A percentile compares a stretch with the other conserved stretches of the same genome.
These are phyloP conservation scores for Mucor circinelloides DNA, from an alignment of 371 early-diverging fungal genomes.

Conservation along the genomic window DNA sequence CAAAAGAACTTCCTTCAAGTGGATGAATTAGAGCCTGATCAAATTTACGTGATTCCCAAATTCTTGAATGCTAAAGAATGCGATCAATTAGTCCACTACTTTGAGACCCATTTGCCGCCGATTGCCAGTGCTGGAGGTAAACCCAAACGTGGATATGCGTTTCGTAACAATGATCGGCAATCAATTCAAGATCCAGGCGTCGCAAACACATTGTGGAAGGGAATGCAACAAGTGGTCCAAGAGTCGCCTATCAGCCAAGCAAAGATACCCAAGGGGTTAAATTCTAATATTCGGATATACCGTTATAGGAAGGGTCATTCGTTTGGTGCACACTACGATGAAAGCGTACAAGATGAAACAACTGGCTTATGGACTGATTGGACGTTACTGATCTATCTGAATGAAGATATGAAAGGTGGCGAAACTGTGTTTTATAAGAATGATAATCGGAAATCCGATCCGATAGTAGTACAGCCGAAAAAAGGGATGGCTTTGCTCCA, in stretches of 20 bases:
- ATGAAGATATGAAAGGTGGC: conserved; percentile 61
- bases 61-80: conserved; percentile 52
- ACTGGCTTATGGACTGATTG: conserved; percentile 57
- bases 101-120: conserved; percentile 44
- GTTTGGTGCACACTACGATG: conserved; percentile 81
- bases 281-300: conserved; percentile 75
- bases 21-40: conserved; percentile 42
- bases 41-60: conserved; percentile 52
- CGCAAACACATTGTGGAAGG: conserved; percentile 65
- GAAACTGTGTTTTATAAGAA: conserved; percentile 73
- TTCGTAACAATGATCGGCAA: conserved; percentile 71
- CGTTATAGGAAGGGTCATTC: conserved; percentile 69
- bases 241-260: conserved; percentile 23
- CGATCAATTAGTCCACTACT: conserved; percentile 38
- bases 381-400: conserved; percentile 73
- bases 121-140: conserved; percentile 22
- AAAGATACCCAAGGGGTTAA: conserved; percentile 36
- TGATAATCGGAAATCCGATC: conserved; percentile 18
- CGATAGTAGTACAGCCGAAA: conserved; percentile 59
- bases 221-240: conserved; percentile 40
- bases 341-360: conserved; percentile 56
- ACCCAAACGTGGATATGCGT: conserved; percentile 68
- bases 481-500: conserved; percentile 73
- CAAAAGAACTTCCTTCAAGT: conserved; percentile 22
- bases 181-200: conserved; percentile 53